These are phyloP conservation scores for Mycena pura DNA, from an alignment of 768 basidiomycete genomes.

Conservation along the genomic window DNA sequence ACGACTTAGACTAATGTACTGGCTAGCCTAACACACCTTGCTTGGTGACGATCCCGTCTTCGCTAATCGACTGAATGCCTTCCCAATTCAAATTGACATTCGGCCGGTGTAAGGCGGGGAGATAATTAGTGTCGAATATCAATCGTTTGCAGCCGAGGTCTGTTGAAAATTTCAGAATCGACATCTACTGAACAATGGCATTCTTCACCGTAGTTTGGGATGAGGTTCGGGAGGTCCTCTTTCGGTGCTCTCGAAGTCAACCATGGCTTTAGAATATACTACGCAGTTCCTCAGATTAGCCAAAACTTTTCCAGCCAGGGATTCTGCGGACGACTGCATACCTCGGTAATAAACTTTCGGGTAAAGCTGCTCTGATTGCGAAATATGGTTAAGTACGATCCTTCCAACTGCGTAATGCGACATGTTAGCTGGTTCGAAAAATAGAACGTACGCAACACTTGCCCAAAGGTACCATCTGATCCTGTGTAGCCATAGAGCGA, in stretches of 20 bases:
- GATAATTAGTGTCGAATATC: constrained; percentile 55
- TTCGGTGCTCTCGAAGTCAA: constrained; percentile 45
- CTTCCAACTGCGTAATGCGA: no score
- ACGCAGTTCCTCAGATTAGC: no score
- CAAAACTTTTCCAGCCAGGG: no score
- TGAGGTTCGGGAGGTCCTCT: constrained; percentile 49
- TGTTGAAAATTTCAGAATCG: constrained; percentile 24
- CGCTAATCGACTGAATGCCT: constrained; percentile 44
- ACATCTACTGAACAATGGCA: background rate
- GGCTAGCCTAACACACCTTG: constrained; percentile 43
- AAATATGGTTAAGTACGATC: no score
- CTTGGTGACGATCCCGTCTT: constrained; percentile 50
- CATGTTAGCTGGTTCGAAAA: no score
- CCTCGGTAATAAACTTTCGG: no score
- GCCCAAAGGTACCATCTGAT: constrained; percentile 25
- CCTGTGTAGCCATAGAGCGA: constrained; percentile 41
- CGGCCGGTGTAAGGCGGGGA: constrained; percentile 48
- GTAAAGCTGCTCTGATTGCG: constrained; percentile 20
- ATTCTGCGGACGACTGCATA: no score
- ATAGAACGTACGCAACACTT: background rate
- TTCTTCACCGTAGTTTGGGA: constrained; percentile 55
- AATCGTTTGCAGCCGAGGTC: constrained; percentile 62
- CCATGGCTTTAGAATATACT: background rate
- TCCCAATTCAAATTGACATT: constrained; percentile 55
- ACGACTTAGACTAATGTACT: no score